phyloP scores from a whole-genome alignment of 345 rosid genomes.

The Raphanus sativus region DNA sequence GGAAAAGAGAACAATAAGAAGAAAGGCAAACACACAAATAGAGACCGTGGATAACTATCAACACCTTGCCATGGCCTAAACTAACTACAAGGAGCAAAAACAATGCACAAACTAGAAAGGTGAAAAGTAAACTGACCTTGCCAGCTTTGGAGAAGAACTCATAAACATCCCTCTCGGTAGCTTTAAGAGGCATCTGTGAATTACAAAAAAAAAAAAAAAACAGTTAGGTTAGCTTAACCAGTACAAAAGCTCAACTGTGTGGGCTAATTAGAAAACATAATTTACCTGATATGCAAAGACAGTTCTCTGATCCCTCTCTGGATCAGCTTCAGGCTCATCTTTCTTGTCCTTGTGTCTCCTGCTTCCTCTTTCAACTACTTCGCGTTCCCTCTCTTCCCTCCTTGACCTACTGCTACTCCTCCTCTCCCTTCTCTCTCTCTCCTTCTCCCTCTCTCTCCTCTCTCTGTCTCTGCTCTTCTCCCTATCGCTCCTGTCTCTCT shows the following conservation, averaged over 20 bases:
- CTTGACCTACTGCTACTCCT: constrained; percentile 47
- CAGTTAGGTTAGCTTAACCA: constrained; percentile 6
- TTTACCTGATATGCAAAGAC: constrained; percentile 94
- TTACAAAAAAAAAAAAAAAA: constrained; percentile 12
- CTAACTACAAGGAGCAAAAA: neutral
- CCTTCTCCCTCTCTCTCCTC: constrained; percentile 44
- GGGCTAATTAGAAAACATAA: neutral
- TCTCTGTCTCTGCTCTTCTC: constrained; percentile 35
- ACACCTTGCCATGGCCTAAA: neutral
- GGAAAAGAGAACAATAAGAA: constrained; percentile 15
- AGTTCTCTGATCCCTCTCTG: constrained; percentile 95
- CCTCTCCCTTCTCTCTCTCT: constrained; percentile 17
- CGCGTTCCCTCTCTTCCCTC: constrained; percentile 46
- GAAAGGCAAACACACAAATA: neutral
- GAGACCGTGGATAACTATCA: neutral
- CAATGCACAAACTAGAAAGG: constrained; percentile 5
- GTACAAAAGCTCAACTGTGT: neutral
- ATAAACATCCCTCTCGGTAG: constrained; percentile 85
- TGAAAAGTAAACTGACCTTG: constrained; percentile 53
- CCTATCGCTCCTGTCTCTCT: too few species aligned
- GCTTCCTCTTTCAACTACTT: constrained; percentile 44
- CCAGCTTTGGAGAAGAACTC: constrained; percentile 95
- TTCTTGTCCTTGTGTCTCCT: constrained; percentile 82
- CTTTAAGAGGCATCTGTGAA: constrained; percentile 91
- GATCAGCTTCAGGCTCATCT: constrained; percentile 93